A percentile compares a stretch with the other conserved stretches of the same genome.
Evolutionary conservation across 2,329 filamentous ascomycete species (phyloP).

Genomic region (Mariannaea elegans): DNA sequence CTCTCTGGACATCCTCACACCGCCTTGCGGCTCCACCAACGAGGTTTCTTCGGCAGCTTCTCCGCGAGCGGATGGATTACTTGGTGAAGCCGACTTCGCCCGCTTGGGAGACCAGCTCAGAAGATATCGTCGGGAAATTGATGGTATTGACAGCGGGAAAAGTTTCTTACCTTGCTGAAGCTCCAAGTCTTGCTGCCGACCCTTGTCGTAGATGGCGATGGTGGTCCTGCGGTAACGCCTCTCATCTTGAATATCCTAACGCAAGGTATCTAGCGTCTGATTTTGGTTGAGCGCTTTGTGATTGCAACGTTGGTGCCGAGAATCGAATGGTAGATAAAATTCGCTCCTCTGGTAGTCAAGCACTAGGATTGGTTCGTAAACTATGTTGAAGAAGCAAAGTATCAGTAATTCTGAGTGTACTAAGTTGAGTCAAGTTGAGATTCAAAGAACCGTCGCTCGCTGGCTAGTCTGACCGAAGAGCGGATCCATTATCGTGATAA

Average conservation of each 20-base stretch:
- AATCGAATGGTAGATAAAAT: too few relatives aligned
- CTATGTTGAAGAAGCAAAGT: neutral
- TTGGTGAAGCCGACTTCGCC: constrained; percentile 30
- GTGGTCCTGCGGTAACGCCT: constrained; percentile 48
- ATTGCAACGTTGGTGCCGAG: too few relatives aligned
- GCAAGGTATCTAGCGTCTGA: constrained; percentile 14
- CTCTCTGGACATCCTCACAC: constrained; percentile 34
- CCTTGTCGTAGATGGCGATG: constrained; percentile 43
- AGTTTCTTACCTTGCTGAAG: constrained; percentile 50
- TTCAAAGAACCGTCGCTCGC: neutral
- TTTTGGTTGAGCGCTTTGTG: neutral
- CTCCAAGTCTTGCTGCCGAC: constrained; percentile 51
- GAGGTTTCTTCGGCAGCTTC: constrained; percentile 7
- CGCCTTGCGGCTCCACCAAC: constrained; percentile 35
- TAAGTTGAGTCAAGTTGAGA: neutral
- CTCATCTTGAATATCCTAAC: constrained; percentile 36
- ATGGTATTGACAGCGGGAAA: constrained; percentile 20
- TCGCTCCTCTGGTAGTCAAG: neutral
- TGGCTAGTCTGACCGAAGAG: neutral
- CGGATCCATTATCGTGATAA: constrained; percentile 35
- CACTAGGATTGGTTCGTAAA: neutral
- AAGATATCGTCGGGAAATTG: neutral
- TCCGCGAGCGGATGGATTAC: constrained; percentile 19
- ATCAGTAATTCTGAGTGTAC: neutral
- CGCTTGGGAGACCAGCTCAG: constrained; percentile 28